These are phyloP conservation scores for Alnus glutinosa DNA, from an alignment of 306 rosid species.

Conservation along the genomic window DNA sequence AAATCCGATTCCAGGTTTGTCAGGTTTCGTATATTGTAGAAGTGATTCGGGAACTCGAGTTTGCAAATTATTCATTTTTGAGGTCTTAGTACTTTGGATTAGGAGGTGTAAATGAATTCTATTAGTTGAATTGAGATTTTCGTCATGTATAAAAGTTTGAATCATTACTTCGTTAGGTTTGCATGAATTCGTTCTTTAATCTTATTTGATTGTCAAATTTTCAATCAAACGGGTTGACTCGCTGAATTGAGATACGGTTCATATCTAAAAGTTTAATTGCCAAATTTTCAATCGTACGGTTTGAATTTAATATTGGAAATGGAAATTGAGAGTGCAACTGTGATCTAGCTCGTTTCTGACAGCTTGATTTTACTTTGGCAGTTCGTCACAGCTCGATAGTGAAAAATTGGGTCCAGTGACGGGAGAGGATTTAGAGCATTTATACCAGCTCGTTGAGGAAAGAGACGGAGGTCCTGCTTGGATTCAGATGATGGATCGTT, in stretches of 20 bases:
- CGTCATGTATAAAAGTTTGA: neutral
- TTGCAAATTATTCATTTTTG: neutral
- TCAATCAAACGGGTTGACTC: neutral
- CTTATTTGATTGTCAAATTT: neutral
- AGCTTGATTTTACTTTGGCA: conserved; percentile 20
- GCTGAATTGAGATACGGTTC: neutral
- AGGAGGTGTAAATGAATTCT: neutral
- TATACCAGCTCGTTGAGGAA: conserved; percentile 49
- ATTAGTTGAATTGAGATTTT: neutral
- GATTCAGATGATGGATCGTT: conserved; percentile 95
- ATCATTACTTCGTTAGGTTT: neutral
- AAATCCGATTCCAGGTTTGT: conserved; percentile 49
- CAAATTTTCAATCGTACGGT: neutral
- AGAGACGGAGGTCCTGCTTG: conserved; percentile 87
- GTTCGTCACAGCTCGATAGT: conserved; percentile 38
- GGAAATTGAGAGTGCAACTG: neutral
- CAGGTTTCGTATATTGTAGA: neutral
- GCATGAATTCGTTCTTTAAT: neutral
- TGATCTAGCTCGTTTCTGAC: conserved; percentile 16
- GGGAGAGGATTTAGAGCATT: conserved; percentile 46
- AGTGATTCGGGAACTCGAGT: neutral
- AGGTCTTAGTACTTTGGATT: neutral
- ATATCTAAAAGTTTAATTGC: neutral
- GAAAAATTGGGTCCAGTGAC: conserved; percentile 42
- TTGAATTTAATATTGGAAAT: neutral